Conservation (phyloP, 176 grass and related monocot species). For the Ampelocalamus luodianensis region DNA sequence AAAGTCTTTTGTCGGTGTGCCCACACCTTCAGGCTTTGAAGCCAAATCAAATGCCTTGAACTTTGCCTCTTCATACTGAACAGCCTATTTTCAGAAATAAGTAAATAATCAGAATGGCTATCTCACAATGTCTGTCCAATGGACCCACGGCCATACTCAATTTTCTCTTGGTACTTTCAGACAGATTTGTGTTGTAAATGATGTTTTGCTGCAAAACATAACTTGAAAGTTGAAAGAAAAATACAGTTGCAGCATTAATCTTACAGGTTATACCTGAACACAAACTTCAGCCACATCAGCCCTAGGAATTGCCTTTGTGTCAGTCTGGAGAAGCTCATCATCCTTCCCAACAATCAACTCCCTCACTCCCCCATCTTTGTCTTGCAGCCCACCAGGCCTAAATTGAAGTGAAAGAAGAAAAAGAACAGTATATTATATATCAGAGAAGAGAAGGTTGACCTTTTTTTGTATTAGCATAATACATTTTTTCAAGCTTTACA, state of each 20-base stretch:
- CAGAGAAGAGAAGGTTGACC: not conserved
- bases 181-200: not conserved
- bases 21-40: slow-evolving; percentile 73
- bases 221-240: not conserved
- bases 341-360: slow-evolving; percentile 87
- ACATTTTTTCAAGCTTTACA: not conserved
- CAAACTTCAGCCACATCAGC: slow-evolving; percentile 95
- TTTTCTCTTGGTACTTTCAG: not conserved
- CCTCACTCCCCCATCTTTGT: slow-evolving; percentile 71
- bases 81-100: slow-evolving; percentile 52
- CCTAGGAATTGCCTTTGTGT: slow-evolving; percentile 77
- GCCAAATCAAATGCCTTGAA: slow-evolving; percentile 95
- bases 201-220: not conserved
- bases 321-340: slow-evolving; percentile 85
- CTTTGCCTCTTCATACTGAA: slow-evolving; percentile 76
- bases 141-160: not conserved
- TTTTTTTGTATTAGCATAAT: not conserved
- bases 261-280: slow-evolving; percentile 61
- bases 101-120: not conserved
- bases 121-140: not conserved
- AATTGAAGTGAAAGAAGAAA: slow-evolving; percentile 28
- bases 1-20: slow-evolving; percentile 75
- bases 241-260: not conserved
- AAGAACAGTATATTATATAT: not conserved
- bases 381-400: slow-evolving; percentile 81